Conservation (phyloP, 2,329 filamentous ascomycete genomes). For the Trichoderma brevicompactum region DNA sequence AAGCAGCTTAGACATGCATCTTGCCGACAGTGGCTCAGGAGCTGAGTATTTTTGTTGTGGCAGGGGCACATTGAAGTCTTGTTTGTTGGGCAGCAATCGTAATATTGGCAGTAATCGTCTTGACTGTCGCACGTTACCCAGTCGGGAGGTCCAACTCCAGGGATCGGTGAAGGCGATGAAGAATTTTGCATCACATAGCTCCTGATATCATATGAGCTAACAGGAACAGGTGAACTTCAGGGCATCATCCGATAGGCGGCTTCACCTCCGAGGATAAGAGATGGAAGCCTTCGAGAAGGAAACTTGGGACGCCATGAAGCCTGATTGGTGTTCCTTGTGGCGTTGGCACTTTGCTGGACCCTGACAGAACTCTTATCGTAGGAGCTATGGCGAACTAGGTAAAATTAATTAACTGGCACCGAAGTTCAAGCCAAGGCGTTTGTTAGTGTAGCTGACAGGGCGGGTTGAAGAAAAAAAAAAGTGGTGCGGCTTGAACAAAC, state of each 20-base stretch:
- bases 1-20: slow-evolving; percentile 11
- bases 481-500: slow-evolving; percentile 13
- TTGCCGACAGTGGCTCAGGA: neutral
- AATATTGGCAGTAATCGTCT: neutral
- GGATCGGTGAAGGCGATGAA: slow-evolving; percentile 20
- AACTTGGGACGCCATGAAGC: neutral
- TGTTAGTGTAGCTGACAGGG: slow-evolving; percentile 7
- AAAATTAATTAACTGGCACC: neutral
- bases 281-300: slow-evolving; percentile 20
- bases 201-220: slow-evolving; percentile 15
- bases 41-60: neutral
- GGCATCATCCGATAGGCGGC: slow-evolving; percentile 13
- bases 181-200: slow-evolving; percentile 18
- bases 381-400: slow-evolving; percentile 11
- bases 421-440: slow-evolving; percentile 11
- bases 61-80: neutral
- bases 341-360: neutral
- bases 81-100: slow-evolving; percentile 22
- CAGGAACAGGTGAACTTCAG: neutral
- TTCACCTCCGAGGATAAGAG: neutral
- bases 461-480: slow-evolving; percentile 8
- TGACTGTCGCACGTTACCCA: neutral
- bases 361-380: slow-evolving; percentile 10
- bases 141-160: neutral
- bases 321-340: slow-evolving; percentile 12